Evolutionary conservation across 805 yeast genomes (phyloP), one percentile per base, ranked within the genome.

Genomic region (Saccharomycopsis olivae): DNA sequence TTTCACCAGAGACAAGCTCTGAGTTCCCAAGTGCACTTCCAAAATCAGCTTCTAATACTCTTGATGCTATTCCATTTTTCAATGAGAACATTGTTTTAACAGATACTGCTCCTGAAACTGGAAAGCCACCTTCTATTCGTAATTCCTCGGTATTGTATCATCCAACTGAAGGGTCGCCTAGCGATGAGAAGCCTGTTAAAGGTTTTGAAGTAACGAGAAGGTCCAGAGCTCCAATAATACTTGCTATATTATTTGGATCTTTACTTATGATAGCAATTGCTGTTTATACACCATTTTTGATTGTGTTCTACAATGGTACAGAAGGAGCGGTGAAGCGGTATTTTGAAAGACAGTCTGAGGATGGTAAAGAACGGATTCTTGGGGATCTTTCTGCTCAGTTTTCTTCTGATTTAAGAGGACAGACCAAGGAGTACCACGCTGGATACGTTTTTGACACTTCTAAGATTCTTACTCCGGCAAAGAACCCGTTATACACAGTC

Each of bases 301-400:
- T 58, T 2, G 47, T 58, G 2, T 52, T 56, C 18, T 46, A 59
- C 1, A 48, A 54, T 27, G 70, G 69, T 0, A 58, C 65, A 1
- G 55, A 50, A 31, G 20, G 36, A 1, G 39, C 54, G 4, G 57
- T 59, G 3, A 33, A 37, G 15, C 52, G 44, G 1, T 66, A 57
- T 42, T 56, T 65, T 41, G 35, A 45, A 1, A 49, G 54, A 24
- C 51, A 54, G n/a, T 39, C 50, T 2, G 52, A 53, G 10, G 38
- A 43, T 8, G 10, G 10, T 10, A 23, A 23, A 23, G 10, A 6
- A 23, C 6, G 25, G 45, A 46, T 18, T 52, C 53, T 20, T 52
- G 52, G 13, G 35, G 3, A 29, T 20, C 15, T 23, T 6, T 6
- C 10, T 8, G 10, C 6, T 23, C 6, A 10, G 10, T 10, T 23